Evolutionary conservation across 352 stramenopile genomes (phyloP).

Genomic region (Globisporangium yorkense): DNA sequence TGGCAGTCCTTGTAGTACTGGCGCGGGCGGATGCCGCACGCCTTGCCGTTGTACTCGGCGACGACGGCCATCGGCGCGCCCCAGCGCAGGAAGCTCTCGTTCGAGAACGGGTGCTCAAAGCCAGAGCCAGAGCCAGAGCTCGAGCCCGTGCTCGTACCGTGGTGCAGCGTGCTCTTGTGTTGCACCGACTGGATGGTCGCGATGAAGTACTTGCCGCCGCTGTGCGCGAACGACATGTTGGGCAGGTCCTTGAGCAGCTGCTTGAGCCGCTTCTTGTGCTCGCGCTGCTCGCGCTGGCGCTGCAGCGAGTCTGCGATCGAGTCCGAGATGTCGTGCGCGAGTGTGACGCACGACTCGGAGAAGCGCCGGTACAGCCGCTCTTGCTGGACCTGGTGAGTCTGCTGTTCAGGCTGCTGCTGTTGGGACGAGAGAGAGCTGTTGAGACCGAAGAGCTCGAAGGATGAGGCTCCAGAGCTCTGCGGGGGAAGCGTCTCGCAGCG

Average conservation of each 20-base stretch:
- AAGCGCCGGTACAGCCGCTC: constrained; percentile 8
- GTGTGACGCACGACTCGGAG: constrained; percentile 32
- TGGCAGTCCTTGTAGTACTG: constrained; percentile 79
- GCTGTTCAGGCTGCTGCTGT: neutral
- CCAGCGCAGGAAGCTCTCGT: constrained; percentile 47
- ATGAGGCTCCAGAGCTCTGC: constrained; percentile 1
- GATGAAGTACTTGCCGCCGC: constrained; percentile 53
- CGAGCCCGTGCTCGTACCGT: neutral
- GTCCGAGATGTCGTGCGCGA: constrained; percentile 21
- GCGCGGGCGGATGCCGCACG: constrained; percentile 54
- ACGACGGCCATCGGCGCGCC: constrained; percentile 57
- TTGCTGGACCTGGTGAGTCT: neutral
- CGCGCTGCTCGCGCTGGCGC: constrained; percentile 38
- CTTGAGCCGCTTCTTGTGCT: constrained; percentile 41
- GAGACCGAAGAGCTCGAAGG: neutral
- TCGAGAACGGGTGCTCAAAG: neutral
- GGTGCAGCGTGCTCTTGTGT: constrained; percentile 13
- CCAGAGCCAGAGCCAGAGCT: neutral
- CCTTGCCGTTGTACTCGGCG: constrained; percentile 41
- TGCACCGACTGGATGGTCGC: constrained; percentile 37
- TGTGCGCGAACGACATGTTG: constrained; percentile 70
- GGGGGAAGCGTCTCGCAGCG: constrained; percentile 1
- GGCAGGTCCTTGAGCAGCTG: constrained; percentile 60
- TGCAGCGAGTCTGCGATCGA: constrained; percentile 31
- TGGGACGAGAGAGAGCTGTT: neutral